phyloP scores from a whole-genome alignment of 2,329 filamentous ascomycete genomes.

The Fusarium kyushuense region DNA sequence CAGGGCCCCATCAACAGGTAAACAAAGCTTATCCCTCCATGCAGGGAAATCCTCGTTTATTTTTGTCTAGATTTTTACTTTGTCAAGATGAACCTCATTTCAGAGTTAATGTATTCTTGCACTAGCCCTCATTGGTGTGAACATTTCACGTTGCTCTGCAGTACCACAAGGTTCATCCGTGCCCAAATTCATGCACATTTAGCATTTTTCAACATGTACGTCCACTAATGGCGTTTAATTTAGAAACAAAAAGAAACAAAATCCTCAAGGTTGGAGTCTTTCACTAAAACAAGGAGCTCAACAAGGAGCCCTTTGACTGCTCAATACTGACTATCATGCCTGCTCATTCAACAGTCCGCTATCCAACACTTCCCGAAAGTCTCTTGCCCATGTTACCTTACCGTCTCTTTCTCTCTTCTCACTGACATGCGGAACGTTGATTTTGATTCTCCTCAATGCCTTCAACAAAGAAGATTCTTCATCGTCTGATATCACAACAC shows the following conservation, averaged over 20 bases:
- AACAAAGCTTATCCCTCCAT: neutral
- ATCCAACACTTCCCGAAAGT: conserved; percentile 58
- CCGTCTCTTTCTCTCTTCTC: conserved; percentile 22
- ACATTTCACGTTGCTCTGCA: neutral
- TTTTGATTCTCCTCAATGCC: conserved; percentile 55
- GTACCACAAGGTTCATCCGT: conserved; percentile 3
- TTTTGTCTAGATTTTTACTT: neutral
- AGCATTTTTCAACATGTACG: neutral
- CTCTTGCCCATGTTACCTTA: conserved; percentile 57
- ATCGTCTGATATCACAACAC: conserved; percentile 61
- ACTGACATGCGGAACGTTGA: conserved; percentile 55
- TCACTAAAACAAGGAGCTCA: neutral
- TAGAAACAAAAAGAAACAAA: neutral
- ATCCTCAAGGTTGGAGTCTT: neutral
- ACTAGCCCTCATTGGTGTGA: conserved; percentile 2
- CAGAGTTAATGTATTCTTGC: neutral
- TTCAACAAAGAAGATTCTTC: conserved; percentile 52
- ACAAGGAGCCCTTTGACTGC: neutral
- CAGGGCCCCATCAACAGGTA: neutral
- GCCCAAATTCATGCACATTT: conserved; percentile 2
- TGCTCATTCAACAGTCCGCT: conserved; percentile 45
- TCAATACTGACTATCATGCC: neutral
- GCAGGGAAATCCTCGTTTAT: neutral
- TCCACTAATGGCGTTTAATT: neutral
- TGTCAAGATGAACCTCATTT: neutral